Evolutionary conservation across 2,329 filamentous ascomycete species (phyloP).

Genomic region (Trichophyton equinum): DNA sequence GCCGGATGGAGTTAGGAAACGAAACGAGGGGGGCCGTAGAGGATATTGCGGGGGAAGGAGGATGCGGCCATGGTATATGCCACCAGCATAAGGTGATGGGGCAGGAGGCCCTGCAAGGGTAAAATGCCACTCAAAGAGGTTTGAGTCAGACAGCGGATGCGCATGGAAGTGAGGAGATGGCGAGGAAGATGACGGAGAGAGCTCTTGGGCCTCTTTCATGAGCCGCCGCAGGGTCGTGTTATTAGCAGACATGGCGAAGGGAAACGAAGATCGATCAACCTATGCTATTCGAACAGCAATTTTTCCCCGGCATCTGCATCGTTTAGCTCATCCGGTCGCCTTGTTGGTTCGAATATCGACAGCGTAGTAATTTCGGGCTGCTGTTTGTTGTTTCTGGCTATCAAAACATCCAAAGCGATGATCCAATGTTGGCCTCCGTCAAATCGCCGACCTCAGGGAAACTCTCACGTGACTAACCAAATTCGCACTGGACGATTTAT

Average conservation of each 20-base stretch:
- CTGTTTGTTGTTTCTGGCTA: too few species aligned
- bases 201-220: constrained; percentile 78
- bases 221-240: constrained; percentile 27
- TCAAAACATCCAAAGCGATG: too few species aligned
- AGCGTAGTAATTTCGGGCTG: background rate
- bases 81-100: constrained; percentile 61
- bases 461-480: too few species aligned
- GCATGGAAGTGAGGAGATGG: constrained; percentile 80
- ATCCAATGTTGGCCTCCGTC: too few species aligned
- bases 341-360: background rate
- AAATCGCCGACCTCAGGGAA: too few species aligned
- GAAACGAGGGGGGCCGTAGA: constrained; percentile 84
- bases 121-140: constrained; percentile 99
- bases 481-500: too few species aligned
- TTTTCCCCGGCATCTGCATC: background rate
- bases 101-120: constrained; percentile 80
- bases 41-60: constrained; percentile 81
- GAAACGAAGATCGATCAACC: background rate
- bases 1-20: constrained; percentile 82
- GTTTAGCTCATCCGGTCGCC: background rate
- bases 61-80: constrained; percentile 93
- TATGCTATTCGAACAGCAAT: background rate
- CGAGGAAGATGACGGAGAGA: constrained; percentile 56
- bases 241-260: constrained; percentile 6
- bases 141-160: constrained; percentile 62